A percentile compares a stretch with the other conserved stretches of the same genome.
These are phyloP conservation scores for Solanum tacnaense DNA, from an alignment of 257 asterid genomes.

Conservation along the genomic window DNA sequence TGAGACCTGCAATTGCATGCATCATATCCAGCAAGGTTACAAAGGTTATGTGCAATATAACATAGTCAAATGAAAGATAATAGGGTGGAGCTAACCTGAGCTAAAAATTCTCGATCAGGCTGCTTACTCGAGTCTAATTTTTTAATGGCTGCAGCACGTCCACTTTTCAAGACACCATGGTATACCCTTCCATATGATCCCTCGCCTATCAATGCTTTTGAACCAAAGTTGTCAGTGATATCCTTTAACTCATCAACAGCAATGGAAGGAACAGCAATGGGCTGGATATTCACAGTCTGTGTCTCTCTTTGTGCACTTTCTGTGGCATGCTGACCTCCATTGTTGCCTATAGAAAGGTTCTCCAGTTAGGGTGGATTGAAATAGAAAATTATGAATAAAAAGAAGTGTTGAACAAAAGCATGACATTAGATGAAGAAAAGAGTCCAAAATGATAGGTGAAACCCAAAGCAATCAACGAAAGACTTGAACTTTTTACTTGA, in stretches of 20 bases:
- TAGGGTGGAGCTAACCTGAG: constrained; percentile 40
- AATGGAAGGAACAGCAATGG: constrained; percentile 63
- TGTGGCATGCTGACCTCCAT: constrained; percentile 38
- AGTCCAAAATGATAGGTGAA: not conserved
- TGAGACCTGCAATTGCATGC: constrained; percentile 44
- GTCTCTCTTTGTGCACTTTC: constrained; percentile 43
- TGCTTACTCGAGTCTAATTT: constrained; percentile 78
- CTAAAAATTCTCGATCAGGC: constrained; percentile 77
- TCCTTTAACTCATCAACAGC: constrained; percentile 72
- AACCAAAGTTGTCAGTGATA: constrained; percentile 53
- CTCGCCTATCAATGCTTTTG: constrained; percentile 64
- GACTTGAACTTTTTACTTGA: not conserved
- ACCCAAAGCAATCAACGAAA: not conserved
- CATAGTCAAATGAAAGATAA: not conserved
- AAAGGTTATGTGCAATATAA: not conserved
- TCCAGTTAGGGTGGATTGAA: not conserved
- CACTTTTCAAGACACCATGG: constrained; percentile 48
- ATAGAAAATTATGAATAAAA: not conserved
- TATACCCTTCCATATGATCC: constrained; percentile 93
- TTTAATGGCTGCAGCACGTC: constrained; percentile 68
- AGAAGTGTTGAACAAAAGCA: not conserved
- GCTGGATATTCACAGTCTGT: constrained; percentile 54
- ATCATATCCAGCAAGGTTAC: not conserved
- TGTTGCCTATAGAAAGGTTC: constrained; percentile 28
- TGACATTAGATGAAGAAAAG: not conserved